These are phyloP conservation scores for Stephania yunnanensis DNA, from an alignment of 164 flowering plant species.

Conservation along the genomic window DNA sequence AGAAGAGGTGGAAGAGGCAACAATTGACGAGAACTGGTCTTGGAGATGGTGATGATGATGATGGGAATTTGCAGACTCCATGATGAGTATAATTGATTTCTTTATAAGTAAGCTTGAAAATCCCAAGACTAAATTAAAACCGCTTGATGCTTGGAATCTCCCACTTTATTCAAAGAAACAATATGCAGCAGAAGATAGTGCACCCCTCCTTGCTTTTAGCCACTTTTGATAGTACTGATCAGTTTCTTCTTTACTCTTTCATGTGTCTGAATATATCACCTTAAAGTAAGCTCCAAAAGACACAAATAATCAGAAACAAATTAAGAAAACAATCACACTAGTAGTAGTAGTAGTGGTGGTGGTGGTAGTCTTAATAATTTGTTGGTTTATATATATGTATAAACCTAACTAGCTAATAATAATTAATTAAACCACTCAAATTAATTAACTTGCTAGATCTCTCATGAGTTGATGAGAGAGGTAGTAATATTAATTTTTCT, in stretches of 20 bases:
- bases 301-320: slow-evolving; percentile 10
- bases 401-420: no score
- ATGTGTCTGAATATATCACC: slow-evolving; percentile 19
- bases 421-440: no score
- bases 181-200: slow-evolving; percentile 35
- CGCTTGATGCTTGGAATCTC: slow-evolving; percentile 32
- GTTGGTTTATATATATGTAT: no score
- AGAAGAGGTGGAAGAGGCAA: slow-evolving; percentile 35
- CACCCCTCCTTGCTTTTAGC: slow-evolving; percentile 40
- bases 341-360: no score
- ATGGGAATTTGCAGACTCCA: slow-evolving; percentile 79
- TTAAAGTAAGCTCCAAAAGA: slow-evolving; percentile 50
- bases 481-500: slow-evolving; percentile 22
- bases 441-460: no score
- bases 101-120: slow-evolving; percentile 42
- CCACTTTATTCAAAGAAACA: slow-evolving; percentile 35
- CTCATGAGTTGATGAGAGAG: neutral
- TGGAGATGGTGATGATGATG: slow-evolving; percentile 44
- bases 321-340: no score
- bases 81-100: slow-evolving; percentile 24
- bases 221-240: slow-evolving; percentile 22
- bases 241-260: slow-evolving; percentile 64
- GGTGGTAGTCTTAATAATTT: no score
- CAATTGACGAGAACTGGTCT: slow-evolving; percentile 41
- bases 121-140: slow-evolving; percentile 55